A percentile compares a stretch with the other conserved stretches of the same genome.
phyloP scores from a whole-genome alignment of 306 rosid genomes.

The Citrullus amarus region DNA sequence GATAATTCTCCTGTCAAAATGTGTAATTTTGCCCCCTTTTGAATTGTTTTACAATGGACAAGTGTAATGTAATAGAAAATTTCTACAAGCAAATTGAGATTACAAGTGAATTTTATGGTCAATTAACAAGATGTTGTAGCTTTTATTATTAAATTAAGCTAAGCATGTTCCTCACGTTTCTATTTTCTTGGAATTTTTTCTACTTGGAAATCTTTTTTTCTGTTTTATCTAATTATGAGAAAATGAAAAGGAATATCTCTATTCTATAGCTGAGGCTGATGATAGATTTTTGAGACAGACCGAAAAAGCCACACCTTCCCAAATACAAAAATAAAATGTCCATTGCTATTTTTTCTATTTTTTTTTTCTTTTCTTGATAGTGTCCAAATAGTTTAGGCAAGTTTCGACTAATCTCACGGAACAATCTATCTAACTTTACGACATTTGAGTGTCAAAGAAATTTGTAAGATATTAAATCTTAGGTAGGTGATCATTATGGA shows the following conservation, averaged over 20 bases:
- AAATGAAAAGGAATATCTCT: not conserved
- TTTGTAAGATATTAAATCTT: too few species aligned
- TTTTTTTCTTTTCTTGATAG: too few species aligned
- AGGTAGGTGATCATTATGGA: too few species aligned
- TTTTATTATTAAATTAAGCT: not conserved
- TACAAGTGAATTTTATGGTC: not conserved
- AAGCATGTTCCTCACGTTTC: not conserved
- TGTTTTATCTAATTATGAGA: not conserved
- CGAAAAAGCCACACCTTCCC: not conserved
- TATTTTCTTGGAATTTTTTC: not conserved
- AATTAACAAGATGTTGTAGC: not conserved
- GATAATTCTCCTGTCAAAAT: not conserved
- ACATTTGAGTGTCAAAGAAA: too few species aligned
- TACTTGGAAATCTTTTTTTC: not conserved
- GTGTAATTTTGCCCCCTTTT: not conserved
- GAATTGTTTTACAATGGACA: not conserved
- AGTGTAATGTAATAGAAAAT: not conserved
- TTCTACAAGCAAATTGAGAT: not conserved
- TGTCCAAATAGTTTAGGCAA: too few species aligned
- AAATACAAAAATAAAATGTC: not conserved
- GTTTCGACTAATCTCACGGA: too few species aligned
- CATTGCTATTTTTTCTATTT: too few species aligned
- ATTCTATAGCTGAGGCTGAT: not conserved
- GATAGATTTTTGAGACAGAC: not conserved
- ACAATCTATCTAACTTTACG: too few species aligned